Base-by-base conservation (phyloP, 306 rosid genomes). In the Styphnolobium japonicum region DNA sequence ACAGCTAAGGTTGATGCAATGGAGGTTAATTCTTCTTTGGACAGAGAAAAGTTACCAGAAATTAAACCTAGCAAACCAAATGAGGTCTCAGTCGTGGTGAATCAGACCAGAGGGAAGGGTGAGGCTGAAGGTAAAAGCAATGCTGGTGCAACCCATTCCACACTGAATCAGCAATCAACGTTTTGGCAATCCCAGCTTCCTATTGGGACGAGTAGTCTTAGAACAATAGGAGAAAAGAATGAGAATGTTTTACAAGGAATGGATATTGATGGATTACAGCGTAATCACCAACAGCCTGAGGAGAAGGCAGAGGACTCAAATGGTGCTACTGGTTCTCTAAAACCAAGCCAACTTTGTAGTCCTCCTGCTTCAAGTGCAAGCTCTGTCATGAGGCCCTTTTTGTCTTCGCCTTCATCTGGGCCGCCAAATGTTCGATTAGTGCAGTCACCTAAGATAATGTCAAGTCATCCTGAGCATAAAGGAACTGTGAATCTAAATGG, bases 171-270 rank as follows among this genome's bases (percentile, higher is more conserved):
- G 33, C 86, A 89, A 46, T 36, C 91, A 49, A 58, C 83, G 10
- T 83, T 84, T 49, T 92, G 91, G 94, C 92, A 86, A 72, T 51
- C 88, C 65, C 96, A 89, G 19, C 82, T 57, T 82, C 87, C 93
- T 10, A 43, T 79, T 36, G 85, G 85, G 45, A 65, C 67, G 19
- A 75, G 79, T 34, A 81, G 86, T 78, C 76, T 53, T 53, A 71
- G 67, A 64, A 57, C 55, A 7, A 64, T 29, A 7, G 76, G 77
- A 4, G 81, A 85, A 15, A 85, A 69, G 69, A 42, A 68, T 84
- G 87, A 74, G 31, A 86, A 66, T 83, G 79, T 78, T 33, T 23
- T 78, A 29, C 83, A 85, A 58, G 95, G 85, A 82, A 87, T 86
- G 89, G 94, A 89, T 75, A 78, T 86, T 6, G 90, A 87, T 55